These are phyloP conservation scores for Lentinula guzmanii DNA, from an alignment of 768 basidiomycete genomes.

Conservation along the genomic window DNA sequence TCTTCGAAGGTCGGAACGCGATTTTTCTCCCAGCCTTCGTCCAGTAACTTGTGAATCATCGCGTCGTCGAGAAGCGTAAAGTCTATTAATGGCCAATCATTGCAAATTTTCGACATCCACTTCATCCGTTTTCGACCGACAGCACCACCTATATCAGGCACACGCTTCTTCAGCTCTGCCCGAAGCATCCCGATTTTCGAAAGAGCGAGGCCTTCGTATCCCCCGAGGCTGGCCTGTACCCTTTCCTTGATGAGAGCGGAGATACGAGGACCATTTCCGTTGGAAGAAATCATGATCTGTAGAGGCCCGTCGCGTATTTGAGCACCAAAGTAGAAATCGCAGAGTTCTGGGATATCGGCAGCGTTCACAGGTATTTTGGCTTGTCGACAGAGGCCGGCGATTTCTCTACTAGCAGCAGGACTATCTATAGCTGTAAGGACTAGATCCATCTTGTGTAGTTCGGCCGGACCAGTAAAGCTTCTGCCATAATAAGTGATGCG, in stretches of 20 bases:
- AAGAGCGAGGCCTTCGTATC: constrained; percentile 71
- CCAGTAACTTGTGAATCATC: constrained; percentile 59
- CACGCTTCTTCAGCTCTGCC: constrained; percentile 65
- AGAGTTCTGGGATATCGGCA: constrained; percentile 91
- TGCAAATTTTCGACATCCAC: constrained; percentile 89
- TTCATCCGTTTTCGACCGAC: constrained; percentile 78
- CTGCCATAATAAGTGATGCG: constrained; percentile 71
- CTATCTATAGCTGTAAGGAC: constrained; percentile 93
- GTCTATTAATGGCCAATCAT: constrained; percentile 80
- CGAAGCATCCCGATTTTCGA: constrained; percentile 74
- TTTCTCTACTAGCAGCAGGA: constrained; percentile 61
- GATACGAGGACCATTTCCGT: constrained; percentile 87
- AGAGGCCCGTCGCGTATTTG: constrained; percentile 87
- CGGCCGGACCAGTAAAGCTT: constrained; percentile 54
- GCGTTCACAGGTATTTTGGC: constrained; percentile 85
- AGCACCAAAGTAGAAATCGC: constrained; percentile 98
- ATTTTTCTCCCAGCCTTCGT: constrained; percentile 81
- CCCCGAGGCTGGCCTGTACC: constrained; percentile 65
- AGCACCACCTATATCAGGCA: constrained; percentile 77
- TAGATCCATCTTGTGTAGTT: constrained; percentile 72
- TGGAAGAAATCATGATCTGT: constrained; percentile 94
- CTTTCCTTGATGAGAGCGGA: constrained; percentile 74
- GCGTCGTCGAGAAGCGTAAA: constrained; percentile 64
- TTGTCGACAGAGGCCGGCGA: constrained; percentile 63
- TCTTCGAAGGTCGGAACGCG: constrained; percentile 38